Percentiles rank a stretch among this genome's conserved stretches.
Evolutionary conservation across 2,329 filamentous ascomycete species (phyloP).

Genomic region (Aspergillus phoenicis): DNA sequence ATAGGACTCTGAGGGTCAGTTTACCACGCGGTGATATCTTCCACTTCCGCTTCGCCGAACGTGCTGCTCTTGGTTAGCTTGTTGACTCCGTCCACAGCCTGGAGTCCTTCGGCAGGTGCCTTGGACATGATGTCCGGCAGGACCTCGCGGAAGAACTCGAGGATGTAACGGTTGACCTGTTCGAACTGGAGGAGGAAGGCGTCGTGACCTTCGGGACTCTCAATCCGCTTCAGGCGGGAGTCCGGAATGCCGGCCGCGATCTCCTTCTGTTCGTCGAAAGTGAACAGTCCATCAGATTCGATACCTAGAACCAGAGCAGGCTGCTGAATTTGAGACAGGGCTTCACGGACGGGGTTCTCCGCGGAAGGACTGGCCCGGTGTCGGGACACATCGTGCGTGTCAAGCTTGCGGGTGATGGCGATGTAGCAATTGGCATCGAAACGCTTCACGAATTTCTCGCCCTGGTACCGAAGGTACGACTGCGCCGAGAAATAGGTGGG

Average conservation of each 20-base stretch:
- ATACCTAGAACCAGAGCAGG: slow-evolving; percentile 91
- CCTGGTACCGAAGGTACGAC: slow-evolving; percentile 95
- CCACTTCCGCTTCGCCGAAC: slow-evolving; percentile 93
- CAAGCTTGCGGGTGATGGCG: slow-evolving; percentile 94
- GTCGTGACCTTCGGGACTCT: slow-evolving; percentile 93
- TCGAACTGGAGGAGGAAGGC: slow-evolving; percentile 96
- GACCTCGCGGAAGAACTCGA: slow-evolving; percentile 79
- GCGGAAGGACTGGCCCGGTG: slow-evolving; percentile 58
- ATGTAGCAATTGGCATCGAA: slow-evolving; percentile 99
- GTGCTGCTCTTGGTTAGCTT: slow-evolving; percentile 81
- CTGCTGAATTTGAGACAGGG: slow-evolving; percentile 80
- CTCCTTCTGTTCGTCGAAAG: slow-evolving; percentile 94
- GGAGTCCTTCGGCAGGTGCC: slow-evolving; percentile 51
- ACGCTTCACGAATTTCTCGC: slow-evolving; percentile 91
- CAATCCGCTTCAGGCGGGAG: slow-evolving; percentile 79
- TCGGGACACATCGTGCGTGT: slow-evolving; percentile 92
- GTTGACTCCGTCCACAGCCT: slow-evolving; percentile 58
- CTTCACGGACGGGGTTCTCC: slow-evolving; percentile 63
- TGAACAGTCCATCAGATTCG: slow-evolving; percentile 93
- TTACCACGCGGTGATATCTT: slow-evolving; percentile 94
- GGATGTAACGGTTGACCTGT: slow-evolving; percentile 87
- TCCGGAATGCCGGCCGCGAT: slow-evolving; percentile 79
- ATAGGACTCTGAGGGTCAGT: slow-evolving; percentile 8
- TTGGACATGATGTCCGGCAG: slow-evolving; percentile 85
- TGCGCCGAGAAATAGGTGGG: slow-evolving; percentile 97